These are phyloP conservation scores for Oryza nivara DNA, from an alignment of 176 grass and related monocot genomes.

Conservation along the genomic window DNA sequence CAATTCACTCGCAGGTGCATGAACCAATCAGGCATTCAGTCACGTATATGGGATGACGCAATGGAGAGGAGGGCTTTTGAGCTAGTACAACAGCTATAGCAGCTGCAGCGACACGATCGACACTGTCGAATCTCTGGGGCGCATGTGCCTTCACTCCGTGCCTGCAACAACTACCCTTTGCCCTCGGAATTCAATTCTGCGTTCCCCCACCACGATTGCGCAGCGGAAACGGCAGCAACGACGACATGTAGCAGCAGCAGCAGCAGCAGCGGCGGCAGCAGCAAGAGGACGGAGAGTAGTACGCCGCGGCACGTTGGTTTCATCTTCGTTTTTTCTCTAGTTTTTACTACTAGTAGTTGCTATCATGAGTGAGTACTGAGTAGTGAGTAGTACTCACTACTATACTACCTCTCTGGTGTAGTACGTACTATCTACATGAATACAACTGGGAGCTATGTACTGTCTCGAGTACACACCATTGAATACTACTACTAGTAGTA, in stretches of 20 bases:
- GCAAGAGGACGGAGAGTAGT: too few species aligned
- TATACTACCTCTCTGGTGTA: not conserved
- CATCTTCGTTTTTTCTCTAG: not conserved
- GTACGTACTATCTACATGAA: not conserved
- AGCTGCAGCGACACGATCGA: slow-evolving; percentile 10
- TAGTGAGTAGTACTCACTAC: too few species aligned
- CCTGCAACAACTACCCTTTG: slow-evolving; percentile 28
- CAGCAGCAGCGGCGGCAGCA: not conserved
- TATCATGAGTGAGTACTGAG: not conserved
- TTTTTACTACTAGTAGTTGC: not conserved
- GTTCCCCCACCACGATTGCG: slow-evolving; percentile 24
- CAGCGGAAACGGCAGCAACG: not conserved
- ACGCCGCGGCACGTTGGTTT: not conserved
- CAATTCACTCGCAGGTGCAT: not conserved
- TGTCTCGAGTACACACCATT: not conserved
- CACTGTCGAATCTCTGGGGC: not conserved
- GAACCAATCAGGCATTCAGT: not conserved
- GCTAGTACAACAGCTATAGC: too few species aligned
- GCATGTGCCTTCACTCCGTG: slow-evolving; percentile 36
- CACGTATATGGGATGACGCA: not conserved
- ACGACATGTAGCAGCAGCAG: not conserved
- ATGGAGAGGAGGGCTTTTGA: not conserved
- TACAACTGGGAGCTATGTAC: not conserved
- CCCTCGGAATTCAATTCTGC: slow-evolving; percentile 32
- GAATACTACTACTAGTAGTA: not conserved